phyloP scores from a whole-genome alignment of 2,329 filamentous ascomycete genomes.

The Alternaria arbusti region DNA sequence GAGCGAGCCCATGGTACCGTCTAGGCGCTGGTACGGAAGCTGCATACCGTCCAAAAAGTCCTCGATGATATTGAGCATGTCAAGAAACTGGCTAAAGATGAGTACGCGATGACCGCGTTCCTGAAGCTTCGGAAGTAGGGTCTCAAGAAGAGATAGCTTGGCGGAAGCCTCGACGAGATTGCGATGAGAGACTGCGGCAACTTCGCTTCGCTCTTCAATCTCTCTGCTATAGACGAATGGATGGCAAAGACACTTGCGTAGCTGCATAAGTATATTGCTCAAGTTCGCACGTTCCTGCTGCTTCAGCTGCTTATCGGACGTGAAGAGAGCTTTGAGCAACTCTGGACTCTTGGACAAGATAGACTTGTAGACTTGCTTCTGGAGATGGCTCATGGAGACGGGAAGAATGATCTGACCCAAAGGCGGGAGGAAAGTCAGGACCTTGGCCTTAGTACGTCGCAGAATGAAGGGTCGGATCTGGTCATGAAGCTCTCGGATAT shows the following conservation, averaged over 20 bases:
- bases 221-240: slow-evolving; percentile 91
- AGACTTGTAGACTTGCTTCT: slow-evolving; percentile 92
- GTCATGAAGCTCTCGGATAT: slow-evolving; percentile 79
- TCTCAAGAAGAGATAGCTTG: slow-evolving; percentile 82
- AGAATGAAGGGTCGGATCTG: slow-evolving; percentile 77
- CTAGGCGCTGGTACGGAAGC: slow-evolving; percentile 77
- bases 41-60: slow-evolving; percentile 84
- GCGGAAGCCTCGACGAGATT: slow-evolving; percentile 91
- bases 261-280: slow-evolving; percentile 94
- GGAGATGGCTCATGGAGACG: slow-evolving; percentile 91
- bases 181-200: slow-evolving; percentile 68
- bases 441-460: slow-evolving; percentile 85
- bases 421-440: slow-evolving; percentile 87
- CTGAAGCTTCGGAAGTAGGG: slow-evolving; percentile 86
- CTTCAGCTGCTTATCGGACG: slow-evolving; percentile 65
- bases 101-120: slow-evolving; percentile 88
- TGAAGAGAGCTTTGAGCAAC: slow-evolving; percentile 86
- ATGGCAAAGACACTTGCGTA: slow-evolving; percentile 93
- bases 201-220: slow-evolving; percentile 80
- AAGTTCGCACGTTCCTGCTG: slow-evolving; percentile 77
- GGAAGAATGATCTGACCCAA: slow-evolving; percentile 96
- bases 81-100: slow-evolving; percentile 94
- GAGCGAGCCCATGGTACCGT: slow-evolving; percentile 79
- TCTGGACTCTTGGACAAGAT: slow-evolving; percentile 91
- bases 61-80: slow-evolving; percentile 85